These are phyloP conservation scores for Acanthochlamys bracteata DNA, from an alignment of 106 monocot species.

Conservation along the genomic window DNA sequence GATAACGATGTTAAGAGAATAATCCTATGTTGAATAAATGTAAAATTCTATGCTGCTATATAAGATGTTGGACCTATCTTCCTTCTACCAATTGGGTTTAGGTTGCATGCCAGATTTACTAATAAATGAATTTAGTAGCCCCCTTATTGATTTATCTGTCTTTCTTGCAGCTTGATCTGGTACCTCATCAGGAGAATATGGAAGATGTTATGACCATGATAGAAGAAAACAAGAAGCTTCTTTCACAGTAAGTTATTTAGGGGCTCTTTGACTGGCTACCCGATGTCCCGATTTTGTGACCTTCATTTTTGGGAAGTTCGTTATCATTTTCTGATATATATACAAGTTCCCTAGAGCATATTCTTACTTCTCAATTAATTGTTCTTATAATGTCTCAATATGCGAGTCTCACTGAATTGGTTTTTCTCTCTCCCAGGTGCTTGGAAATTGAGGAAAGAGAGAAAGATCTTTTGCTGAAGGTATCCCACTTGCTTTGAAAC, in stretches of 20 bases:
- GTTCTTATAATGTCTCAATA: background rate
- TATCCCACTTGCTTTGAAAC: background rate
- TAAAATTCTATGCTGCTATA: background rate
- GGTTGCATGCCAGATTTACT: too few relatives aligned
- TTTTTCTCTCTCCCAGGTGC: slow-evolving; percentile 13
- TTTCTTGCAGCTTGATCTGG: slow-evolving; percentile 5
- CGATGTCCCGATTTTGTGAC: background rate
- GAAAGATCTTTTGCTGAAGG: slow-evolving; percentile 18
- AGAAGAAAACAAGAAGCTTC: slow-evolving; percentile 16
- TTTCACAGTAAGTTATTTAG: slow-evolving; percentile 10
- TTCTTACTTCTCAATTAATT: background rate
- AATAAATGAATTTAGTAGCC: too few relatives aligned
- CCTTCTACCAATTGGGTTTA: background rate
- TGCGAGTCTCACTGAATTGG: background rate
- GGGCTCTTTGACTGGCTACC: background rate
- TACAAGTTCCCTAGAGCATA: background rate
- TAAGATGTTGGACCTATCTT: background rate
- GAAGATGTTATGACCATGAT: slow-evolving; percentile 8
- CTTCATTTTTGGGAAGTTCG: background rate
- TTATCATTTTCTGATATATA: background rate
- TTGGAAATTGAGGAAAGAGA: slow-evolving; percentile 8
- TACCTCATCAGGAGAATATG: background rate
- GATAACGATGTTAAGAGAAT: background rate
- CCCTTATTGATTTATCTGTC: background rate
- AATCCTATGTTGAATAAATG: background rate